Evolutionary conservation across 2,329 filamentous ascomycete genomes (phyloP), one percentile per base, ranked within the genome.

Genomic region (Alternaria panax): DNA sequence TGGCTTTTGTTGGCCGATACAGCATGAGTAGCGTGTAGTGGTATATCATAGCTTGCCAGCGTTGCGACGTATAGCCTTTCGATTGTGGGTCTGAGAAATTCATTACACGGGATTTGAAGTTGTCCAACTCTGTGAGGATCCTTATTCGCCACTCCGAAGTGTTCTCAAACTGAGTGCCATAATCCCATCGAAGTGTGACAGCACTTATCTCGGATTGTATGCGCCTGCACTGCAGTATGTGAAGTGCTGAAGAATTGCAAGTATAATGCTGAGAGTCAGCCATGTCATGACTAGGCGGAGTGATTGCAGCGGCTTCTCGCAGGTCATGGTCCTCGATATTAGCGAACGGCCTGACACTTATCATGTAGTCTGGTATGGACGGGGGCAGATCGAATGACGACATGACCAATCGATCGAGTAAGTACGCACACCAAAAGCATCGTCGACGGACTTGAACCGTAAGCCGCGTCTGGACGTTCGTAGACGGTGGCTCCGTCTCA

Each of bases 21-120:
- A 68, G 50, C 54, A 62, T 65, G 4, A 67, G 54, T 12, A 68
- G 34, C 11, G 64, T 67, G 24, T 68, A 68, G 30, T 67, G 57
- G 40, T 67, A 68, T 20, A 67, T 67, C 66, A 68, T 67, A 11
- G 64, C 64, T 32, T 65, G 56, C 64, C 66, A 68, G 43, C 63
- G 43, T 47, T 67, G 65, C 14, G 63, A 66, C 8, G 65, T 66
- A 25, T 67, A 67, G 18, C 65, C 65, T 32, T 67, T 67, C 11
- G 65, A 67, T 8, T 60, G 43, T 8, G 64, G 62, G 25, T 68
- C 63, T 7, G 66, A 68, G 41, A 62, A 67, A 9, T 57, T 65
- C 24, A 64, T 58, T 16, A 62, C 64, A 11, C 60, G 51, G 0
- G 63, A 57, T 34, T 64, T 67, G 40, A 64, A 68, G 36, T 64